These are phyloP conservation scores for Dentipellis fragilis DNA, from an alignment of 768 basidiomycete genomes.

Conservation along the genomic window DNA sequence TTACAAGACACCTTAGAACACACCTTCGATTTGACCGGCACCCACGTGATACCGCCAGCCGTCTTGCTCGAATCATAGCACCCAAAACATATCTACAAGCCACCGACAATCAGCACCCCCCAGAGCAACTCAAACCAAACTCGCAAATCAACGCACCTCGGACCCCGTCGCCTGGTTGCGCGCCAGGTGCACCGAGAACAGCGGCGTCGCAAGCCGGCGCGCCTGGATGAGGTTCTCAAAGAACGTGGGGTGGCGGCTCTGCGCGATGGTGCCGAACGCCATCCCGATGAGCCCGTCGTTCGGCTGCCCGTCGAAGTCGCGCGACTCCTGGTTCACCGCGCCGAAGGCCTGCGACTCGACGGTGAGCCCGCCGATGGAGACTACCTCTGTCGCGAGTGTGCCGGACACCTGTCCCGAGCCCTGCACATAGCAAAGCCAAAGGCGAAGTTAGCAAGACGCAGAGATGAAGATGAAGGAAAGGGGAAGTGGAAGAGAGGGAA, in stretches of 20 bases:
- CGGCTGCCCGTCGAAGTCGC: slow-evolving; percentile 40
- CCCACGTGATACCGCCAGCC: slow-evolving; percentile 26
- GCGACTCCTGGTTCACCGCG: slow-evolving; percentile 34
- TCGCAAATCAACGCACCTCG: slow-evolving; percentile 27
- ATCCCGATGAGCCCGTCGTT: slow-evolving; percentile 52
- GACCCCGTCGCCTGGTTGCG: slow-evolving; percentile 32
- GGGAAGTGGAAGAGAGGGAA: background rate
- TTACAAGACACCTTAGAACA: background rate
- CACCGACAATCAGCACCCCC: background rate
- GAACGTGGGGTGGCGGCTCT: slow-evolving; percentile 37
- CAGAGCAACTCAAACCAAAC: background rate
- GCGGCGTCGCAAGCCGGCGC: slow-evolving; percentile 29
- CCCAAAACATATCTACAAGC: slow-evolving; percentile 30
- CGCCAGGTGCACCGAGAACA: slow-evolving; percentile 55
- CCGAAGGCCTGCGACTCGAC: slow-evolving; percentile 47
- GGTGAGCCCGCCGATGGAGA: slow-evolving; percentile 35
- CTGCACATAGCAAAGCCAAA: slow-evolving; percentile 15
- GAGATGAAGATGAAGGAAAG: too few relatives aligned
- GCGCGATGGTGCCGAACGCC: slow-evolving; percentile 49
- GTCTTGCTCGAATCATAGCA: slow-evolving; percentile 31
- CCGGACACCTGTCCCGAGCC: slow-evolving; percentile 47
- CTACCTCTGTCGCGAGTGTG: slow-evolving; percentile 37
- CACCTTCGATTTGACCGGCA: slow-evolving; percentile 27
- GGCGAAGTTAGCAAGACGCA: background rate
- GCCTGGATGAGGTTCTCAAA: slow-evolving; percentile 50